These are phyloP conservation scores for Penicillium sp. DNA, from an alignment of 2,329 filamentous ascomycete genomes.

Conservation along the genomic window DNA sequence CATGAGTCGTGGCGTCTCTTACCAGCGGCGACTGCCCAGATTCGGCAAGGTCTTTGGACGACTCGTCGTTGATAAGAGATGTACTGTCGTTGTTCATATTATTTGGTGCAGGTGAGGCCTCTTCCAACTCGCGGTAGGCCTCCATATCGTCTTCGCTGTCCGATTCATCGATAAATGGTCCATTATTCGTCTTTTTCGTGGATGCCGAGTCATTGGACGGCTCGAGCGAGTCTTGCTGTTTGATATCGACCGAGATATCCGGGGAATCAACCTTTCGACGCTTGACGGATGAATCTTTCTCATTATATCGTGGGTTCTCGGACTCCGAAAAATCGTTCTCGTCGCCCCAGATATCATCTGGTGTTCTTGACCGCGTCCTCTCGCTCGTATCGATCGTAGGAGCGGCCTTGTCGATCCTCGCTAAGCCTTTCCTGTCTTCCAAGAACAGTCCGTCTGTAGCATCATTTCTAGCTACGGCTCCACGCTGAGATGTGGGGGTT, in stretches of 20 bases:
- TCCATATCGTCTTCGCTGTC: constrained; percentile 58
- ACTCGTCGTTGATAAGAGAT: constrained; percentile 13
- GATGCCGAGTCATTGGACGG: constrained; percentile 6
- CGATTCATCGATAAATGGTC: constrained; percentile 50
- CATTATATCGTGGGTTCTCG: constrained; percentile 35
- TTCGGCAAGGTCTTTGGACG: constrained; percentile 22
- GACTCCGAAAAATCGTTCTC: constrained; percentile 21
- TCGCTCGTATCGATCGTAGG: background rate
- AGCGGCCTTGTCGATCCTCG: constrained; percentile 7
- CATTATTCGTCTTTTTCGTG: constrained; percentile 28
- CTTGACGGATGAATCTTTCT: constrained; percentile 37
- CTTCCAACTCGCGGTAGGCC: constrained; percentile 27
- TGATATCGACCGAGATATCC: background rate
- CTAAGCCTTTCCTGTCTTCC: constrained; percentile 34
- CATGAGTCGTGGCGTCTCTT: constrained; percentile 54
- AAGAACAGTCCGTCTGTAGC: constrained; percentile 38
- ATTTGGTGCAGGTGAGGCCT: constrained; percentile 2
- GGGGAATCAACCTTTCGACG: constrained; percentile 36
- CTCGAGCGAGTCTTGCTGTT: constrained; percentile 1
- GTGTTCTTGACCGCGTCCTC: constrained; percentile 32
- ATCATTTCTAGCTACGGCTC: constrained; percentile 15
- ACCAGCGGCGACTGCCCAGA: constrained; percentile 47
- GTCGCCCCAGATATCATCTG: constrained; percentile 41
- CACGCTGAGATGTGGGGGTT: constrained; percentile 16
- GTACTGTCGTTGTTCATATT: constrained; percentile 3